Percentiles rank a stretch among this genome's conserved stretches.
Conservation (phyloP, 371 early-diverging fungal species). For the Mortierella sp. region DNA sequence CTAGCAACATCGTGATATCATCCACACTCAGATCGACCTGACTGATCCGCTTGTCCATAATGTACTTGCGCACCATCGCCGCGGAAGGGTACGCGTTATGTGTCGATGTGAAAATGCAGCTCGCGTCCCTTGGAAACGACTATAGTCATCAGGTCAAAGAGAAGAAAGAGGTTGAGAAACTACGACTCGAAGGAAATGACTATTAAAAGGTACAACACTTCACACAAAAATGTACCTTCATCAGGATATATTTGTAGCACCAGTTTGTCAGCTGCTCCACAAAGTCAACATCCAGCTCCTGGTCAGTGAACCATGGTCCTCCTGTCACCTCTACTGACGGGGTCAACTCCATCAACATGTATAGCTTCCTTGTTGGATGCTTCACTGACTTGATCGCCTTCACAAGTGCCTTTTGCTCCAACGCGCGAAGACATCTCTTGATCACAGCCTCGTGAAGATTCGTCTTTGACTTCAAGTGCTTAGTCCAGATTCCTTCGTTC, state of each 20-base stretch:
- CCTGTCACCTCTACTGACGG: constrained; percentile 97
- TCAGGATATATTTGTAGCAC: constrained; percentile 81
- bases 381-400: constrained; percentile 97
- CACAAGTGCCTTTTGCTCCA: constrained; percentile 90
- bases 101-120: constrained; percentile 68
- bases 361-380: constrained; percentile 92
- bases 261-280: constrained; percentile 87
- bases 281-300: constrained; percentile 96
- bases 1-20: constrained; percentile 87
- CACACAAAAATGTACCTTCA: constrained; percentile 64
- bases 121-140: constrained; percentile 77
- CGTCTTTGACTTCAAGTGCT: constrained; percentile 88
- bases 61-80: constrained; percentile 76
- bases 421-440: constrained; percentile 81
- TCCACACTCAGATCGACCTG: constrained; percentile 79
- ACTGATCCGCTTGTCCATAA: constrained; percentile 79
- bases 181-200: background rate
- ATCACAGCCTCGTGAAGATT: constrained; percentile 89
- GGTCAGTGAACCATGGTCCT: constrained; percentile 98
- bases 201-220: background rate
- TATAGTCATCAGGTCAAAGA: constrained; percentile 30
- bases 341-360: constrained; percentile 91
- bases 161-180: background rate
- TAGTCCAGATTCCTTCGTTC: constrained; percentile 91
- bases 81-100: constrained; percentile 82